Evolutionary conservation across 768 basidiomycete species (phyloP), one percentile per base, ranked within the genome.

Genomic region (Leccinum arenicola): DNA sequence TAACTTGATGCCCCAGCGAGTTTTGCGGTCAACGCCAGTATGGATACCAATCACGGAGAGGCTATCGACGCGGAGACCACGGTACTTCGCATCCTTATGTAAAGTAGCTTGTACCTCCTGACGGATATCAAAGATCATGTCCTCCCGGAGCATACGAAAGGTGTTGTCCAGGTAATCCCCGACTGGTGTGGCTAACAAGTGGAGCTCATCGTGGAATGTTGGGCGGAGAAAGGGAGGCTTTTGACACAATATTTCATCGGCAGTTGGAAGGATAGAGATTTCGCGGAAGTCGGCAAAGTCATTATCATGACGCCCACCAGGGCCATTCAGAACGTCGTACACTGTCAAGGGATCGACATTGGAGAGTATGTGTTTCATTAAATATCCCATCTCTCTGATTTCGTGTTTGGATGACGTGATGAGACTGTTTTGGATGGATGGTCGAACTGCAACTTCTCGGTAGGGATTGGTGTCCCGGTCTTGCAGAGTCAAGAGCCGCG

Each of bases 221-320:
- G 77, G 69, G 3, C 81, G 78, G 12, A 87, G 67, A 60, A 85
- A 88, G 2, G 87, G 73, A 1, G 61, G 60, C 9, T 82, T 76
- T 12, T 52, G 69, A 38, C 74, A 85, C 2, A 62, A 57, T 11
- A 88, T 73, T 65, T 89, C 87, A 45, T 83, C 82, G 0, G 82
- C 77, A 3, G 86, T 86, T 2, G 88, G 88, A 4, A 86, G 73
- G 51, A 89, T 84, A 12, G 80, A 68, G 19, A 89, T 84, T 25
- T 80, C 57, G 6, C 78, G 78, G 61, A 84, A 88, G 60, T 88
- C 78, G 5, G 66, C 66, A 57, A 82, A 81, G 64, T 89, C 87
- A 50, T 89, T 89, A 65, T 87, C 86, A 56, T 89, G 88, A 1
- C 88, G 77, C 2, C 87, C 88, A 0, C 87, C 87, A 1, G 87